A percentile compares a stretch with the other conserved stretches of the same genome.
Evolutionary conservation across 768 basidiomycete genomes (phyloP).

Genomic region (Psilocybe tampanensis): DNA sequence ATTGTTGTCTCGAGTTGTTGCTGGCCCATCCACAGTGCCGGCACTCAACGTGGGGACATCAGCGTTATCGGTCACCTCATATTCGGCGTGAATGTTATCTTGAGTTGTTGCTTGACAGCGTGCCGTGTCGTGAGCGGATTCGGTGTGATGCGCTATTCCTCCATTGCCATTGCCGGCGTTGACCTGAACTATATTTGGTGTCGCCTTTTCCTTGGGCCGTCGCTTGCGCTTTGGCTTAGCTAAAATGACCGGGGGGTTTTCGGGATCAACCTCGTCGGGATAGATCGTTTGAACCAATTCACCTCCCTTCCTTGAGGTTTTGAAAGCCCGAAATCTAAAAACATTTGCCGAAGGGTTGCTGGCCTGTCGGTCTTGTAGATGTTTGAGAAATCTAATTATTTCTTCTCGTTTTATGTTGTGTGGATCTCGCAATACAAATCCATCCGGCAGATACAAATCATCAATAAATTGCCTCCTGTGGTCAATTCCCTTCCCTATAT

Average conservation of each 20-base stretch:
- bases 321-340: neutral
- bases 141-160: too few relatives aligned
- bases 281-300: neutral
- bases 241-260: neutral
- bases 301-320: neutral
- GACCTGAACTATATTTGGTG: neutral
- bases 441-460: neutral
- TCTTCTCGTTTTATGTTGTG: neutral
- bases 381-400: neutral
- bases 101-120: too few relatives aligned
- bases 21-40: too few relatives aligned
- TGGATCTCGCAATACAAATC: neutral
- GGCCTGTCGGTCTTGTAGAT: neutral
- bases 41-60: too few relatives aligned
- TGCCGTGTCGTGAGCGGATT: too few relatives aligned
- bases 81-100: too few relatives aligned
- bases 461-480: neutral
- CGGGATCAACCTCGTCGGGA: neutral
- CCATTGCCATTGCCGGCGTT: too few relatives aligned
- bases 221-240: neutral
- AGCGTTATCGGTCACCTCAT: too few relatives aligned
- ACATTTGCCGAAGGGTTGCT: neutral
- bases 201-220: neutral
- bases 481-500: neutral
- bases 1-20: too few relatives aligned